Evolutionary conservation across 371 early-diverging fungal genomes (phyloP), one percentile per base, ranked within the genome.

Genomic region (Dichotomocladium elegans): DNA sequence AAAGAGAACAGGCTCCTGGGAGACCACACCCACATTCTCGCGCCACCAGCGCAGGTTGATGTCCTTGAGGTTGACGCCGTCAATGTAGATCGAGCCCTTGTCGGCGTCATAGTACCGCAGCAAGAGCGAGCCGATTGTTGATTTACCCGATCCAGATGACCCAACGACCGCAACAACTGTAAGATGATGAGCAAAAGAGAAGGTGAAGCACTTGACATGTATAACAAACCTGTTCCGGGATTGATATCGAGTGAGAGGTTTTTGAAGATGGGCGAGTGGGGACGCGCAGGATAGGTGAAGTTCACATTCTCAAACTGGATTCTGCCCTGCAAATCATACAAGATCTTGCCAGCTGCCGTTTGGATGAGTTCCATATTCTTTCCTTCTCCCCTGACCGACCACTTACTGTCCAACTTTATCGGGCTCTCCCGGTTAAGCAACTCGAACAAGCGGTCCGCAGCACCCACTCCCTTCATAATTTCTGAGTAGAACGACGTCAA

Each of bases 1-100:
- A 70, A 93, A 94, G 24, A 95, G 72, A 0, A 80, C 74, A 3
- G 94, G 94, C 59, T 94, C 90, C 70, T 94, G 94, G 27, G 81
- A 80, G 3, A 90, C 90, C 42, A 81, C 74, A 26, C 86, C 89
- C 1, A 91, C 66, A 25, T 83, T 70, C 26, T 74, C 72, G 35
- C 80, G 75, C 68, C 74, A 76, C 80, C 78, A 83, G 19, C 52
- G 64, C 24, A 74, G 53, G 30, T 81, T 68, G 19, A 85, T 47
- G 26, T 77, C 65, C 25, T 72, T 68, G 21, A 90, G 53, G 33
- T 85, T 76, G 8, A 61, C 64, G 29, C 75, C 83, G 58, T 89
- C 88, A 9, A 89, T 54, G 37, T 70, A 69, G 17, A 90, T 65
- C 8, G 70, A 61, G 5, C 81, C 80, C 24, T 41, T 30, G 45